Base-by-base conservation (phyloP, 1,139 yeast genomes). In the Yamadazyma membranifaciens region DNA sequence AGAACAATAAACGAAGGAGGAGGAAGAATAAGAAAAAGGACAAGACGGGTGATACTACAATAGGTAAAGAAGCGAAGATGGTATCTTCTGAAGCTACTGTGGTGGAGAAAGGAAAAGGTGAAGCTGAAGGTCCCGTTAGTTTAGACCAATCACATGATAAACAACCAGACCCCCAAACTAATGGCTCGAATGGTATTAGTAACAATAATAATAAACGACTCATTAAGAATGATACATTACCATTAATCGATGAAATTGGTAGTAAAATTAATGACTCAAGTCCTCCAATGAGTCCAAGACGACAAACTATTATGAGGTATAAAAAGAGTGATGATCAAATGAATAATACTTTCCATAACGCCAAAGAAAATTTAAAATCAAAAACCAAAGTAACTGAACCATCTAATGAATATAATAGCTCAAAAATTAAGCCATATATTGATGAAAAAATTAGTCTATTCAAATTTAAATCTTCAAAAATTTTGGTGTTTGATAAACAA, bases 401-500 rank as follows among this genome's bases (percentile, higher is more conserved):
- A 15, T 4, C 20, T n/a, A 13, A 6, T 9, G 24, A 34, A 17
- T 4, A 3, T 3, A n/a, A 30, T 22, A 34, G 13, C 14, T 12
- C 36, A 13, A 29, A 32, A 32, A 7, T 38, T 13, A 44, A 41
- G 24, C 42, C 45, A 20, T 46, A 60, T 43, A 56, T 67, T 52
- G 73, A 67, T 38, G 73, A 64, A 16, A 67, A 68, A 45, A 62
- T 62, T 5, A 56, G 70, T 1, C 53, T 75, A 13, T 74, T 75
- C 51, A 57, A 62, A 44, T 64, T 50, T 42, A 58, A 59, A 11
- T 62, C 63, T 31, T 63, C 78, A 10, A 69, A 60, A 34, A 71
- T 76, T 2, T 51, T 70, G 13, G 70, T 73, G 15, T 73, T 67
- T 52, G 75, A 73, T 43, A 75, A 73, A 41, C 60, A 60, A 42